These are phyloP conservation scores for button mushroom (Agaricus bisporus) DNA, from an alignment of 768 basidiomycete genomes.

Conservation along the genomic window DNA sequence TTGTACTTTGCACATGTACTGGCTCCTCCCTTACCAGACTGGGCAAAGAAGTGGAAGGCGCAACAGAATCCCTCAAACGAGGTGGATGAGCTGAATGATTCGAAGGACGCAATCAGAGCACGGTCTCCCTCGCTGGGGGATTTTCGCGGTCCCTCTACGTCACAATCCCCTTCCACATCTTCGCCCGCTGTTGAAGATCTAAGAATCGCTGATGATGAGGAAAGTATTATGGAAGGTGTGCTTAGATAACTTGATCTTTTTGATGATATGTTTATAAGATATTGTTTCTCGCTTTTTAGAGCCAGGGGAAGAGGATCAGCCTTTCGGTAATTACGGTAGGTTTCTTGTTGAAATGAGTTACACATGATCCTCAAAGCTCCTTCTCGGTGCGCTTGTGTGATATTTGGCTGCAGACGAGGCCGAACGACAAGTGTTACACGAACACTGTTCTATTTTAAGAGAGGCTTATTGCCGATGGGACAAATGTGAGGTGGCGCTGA, in stretches of 20 bases:
- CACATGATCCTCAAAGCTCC: not conserved
- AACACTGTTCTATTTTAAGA: slow-evolving; percentile 26
- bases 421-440: slow-evolving; percentile 31
- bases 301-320: not conserved
- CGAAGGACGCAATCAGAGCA: not conserved
- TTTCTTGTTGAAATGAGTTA: not conserved
- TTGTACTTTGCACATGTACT: slow-evolving; percentile 1
- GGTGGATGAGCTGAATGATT: not conserved
- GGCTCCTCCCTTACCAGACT: slow-evolving; percentile 4
- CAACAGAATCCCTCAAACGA: not conserved
- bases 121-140: slow-evolving; percentile 6
- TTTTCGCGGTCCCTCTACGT: not conserved
- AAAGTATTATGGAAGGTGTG: slow-evolving; percentile 9
- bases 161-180: not conserved
- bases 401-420: slow-evolving; percentile 30
- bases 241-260: slow-evolving; percentile 9
- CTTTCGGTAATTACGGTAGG: slow-evolving; percentile 8
- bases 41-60: slow-evolving; percentile 2
- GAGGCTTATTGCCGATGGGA: slow-evolving; percentile 46
- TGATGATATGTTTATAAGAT: not conserved
- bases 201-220: not conserved
- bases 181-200: not conserved
- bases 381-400: slow-evolving; percentile 10
- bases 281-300: not conserved
- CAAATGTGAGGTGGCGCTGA: slow-evolving; percentile 48